A percentile compares a stretch with the other conserved stretches of the same genome.
These are phyloP conservation scores for Didymella sp. DNA, from an alignment of 2,329 filamentous ascomycete genomes.

Conservation along the genomic window DNA sequence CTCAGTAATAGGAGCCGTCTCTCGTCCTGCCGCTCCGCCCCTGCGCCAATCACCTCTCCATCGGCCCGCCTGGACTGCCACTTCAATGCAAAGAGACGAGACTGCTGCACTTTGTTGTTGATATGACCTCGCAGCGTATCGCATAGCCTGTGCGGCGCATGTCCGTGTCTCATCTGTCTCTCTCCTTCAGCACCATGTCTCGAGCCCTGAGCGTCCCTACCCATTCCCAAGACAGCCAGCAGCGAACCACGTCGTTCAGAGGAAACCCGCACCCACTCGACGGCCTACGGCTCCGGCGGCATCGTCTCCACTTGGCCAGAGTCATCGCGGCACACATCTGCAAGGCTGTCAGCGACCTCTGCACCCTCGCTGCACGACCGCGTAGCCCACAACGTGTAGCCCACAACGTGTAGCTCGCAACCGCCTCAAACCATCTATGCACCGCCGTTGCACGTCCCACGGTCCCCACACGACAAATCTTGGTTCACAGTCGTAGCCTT, in stretches of 20 bases:
- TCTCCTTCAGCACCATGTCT: neutral
- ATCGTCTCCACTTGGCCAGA: neutral
- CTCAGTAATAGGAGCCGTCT: conserved; percentile 18
- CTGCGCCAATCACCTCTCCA: conserved; percentile 32
- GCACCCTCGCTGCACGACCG: too few species aligned
- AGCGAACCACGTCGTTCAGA: neutral
- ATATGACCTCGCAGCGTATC: too few species aligned
- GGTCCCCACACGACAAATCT: conserved; percentile 5
- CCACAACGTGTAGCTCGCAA: neutral
- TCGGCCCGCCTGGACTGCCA: conserved; percentile 13
- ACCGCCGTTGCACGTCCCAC: conserved; percentile 4
- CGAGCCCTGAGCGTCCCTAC: neutral
- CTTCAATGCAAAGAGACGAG: neutral
- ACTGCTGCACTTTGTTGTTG: neutral
- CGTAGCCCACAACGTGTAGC: too few species aligned
- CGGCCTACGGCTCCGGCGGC: neutral
- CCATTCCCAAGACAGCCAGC: neutral
- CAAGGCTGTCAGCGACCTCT: neutral
- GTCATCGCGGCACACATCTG: neutral
- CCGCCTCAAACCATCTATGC: neutral
- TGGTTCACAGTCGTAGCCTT: conserved; percentile 8
- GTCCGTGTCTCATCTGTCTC: neutral
- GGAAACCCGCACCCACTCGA: neutral
- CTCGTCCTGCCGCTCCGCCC: conserved; percentile 36
- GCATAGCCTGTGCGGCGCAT: neutral